Conservation (phyloP, 2,329 filamentous ascomycete species). For the Beauveria sp. region DNA sequence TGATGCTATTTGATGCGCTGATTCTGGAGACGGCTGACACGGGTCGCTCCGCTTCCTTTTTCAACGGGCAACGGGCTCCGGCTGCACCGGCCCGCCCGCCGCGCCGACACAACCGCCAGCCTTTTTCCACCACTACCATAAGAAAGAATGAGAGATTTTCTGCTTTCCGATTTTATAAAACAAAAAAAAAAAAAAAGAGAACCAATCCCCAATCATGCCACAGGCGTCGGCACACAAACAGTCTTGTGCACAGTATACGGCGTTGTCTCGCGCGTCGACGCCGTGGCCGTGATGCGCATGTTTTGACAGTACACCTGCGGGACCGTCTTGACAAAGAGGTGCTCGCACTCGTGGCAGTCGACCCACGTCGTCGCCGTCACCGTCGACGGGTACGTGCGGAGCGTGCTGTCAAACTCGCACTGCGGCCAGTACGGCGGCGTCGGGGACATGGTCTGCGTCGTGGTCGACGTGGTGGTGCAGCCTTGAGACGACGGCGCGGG, state of each 20-base stretch:
- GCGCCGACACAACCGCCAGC: no score
- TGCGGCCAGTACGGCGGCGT: slow-evolving; percentile 24
- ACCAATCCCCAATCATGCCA: not conserved
- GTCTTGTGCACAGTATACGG: slow-evolving; percentile 21
- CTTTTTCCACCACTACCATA: no score
- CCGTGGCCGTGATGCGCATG: slow-evolving; percentile 16
- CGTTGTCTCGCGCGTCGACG: slow-evolving; percentile 14
- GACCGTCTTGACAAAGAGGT: slow-evolving; percentile 16
- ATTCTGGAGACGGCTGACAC: no score
- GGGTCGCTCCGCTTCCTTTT: not conserved
- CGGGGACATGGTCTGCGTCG: slow-evolving; percentile 16
- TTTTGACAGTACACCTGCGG: slow-evolving; percentile 21
- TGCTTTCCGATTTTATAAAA: no score
- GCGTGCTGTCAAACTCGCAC: slow-evolving; percentile 17
- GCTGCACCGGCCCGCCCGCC: no score
- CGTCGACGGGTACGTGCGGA: slow-evolving; percentile 21
- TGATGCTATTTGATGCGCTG: not conserved
- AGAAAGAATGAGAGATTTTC: no score
- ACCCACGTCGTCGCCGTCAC: slow-evolving; percentile 17
- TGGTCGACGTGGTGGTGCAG: slow-evolving; percentile 19
- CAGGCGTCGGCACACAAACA: slow-evolving; percentile 17
- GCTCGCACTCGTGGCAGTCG: slow-evolving; percentile 26
- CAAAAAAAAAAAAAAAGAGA: no score
- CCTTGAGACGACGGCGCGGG: slow-evolving; percentile 13
- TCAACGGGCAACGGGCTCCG: not conserved